A percentile compares a stretch with the other conserved stretches of the same genome.
phyloP scores from a whole-genome alignment of 345 rosid species.

The Syzygium oleosum region DNA sequence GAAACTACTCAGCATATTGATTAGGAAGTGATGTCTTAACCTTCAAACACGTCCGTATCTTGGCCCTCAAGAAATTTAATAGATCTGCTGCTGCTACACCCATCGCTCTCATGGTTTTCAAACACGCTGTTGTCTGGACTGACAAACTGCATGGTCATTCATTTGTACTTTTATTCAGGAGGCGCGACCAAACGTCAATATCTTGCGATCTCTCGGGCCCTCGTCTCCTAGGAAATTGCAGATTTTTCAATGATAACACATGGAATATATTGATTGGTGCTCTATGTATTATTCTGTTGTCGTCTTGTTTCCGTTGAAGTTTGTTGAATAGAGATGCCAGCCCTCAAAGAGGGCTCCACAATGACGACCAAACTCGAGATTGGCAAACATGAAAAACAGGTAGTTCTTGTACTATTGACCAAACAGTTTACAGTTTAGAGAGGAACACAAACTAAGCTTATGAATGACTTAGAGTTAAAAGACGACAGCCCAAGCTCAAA shows the following conservation, averaged over 20 bases:
- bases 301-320: background rate
- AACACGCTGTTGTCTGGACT: background rate
- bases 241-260: background rate
- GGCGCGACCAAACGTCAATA: background rate
- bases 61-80: background rate
- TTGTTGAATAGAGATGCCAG: background rate
- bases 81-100: background rate
- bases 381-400: background rate
- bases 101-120: background rate
- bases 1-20: slow-evolving; percentile 11
- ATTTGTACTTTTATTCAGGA: background rate
- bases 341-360: background rate
- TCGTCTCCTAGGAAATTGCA: background rate
- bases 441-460: background rate
- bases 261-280: background rate
- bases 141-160: background rate
- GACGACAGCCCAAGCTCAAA: background rate
- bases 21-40: background rate
- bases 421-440: background rate
- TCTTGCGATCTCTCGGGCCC: background rate
- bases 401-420: background rate
- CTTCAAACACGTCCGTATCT: background rate
- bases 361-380: background rate
- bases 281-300: background rate
- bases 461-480: background rate